Conservation (phyloP, 2,329 filamentous ascomycete genomes). For the Ophiostoma ulmi region DNA sequence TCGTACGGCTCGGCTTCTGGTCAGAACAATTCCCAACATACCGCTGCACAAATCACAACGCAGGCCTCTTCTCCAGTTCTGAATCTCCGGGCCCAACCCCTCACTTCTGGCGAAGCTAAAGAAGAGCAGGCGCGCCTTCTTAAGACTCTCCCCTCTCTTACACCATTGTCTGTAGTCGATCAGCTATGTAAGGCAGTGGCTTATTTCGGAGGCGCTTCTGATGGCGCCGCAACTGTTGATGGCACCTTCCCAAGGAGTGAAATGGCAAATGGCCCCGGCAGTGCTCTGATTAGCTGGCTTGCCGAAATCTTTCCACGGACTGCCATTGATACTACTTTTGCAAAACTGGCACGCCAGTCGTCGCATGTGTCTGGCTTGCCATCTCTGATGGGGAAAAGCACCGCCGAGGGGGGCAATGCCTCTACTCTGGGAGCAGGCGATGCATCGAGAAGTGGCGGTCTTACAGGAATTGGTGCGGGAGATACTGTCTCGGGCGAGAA, state of each 20-base stretch:
- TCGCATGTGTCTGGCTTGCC: slow-evolving; percentile 8
- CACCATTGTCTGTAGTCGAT: slow-evolving; percentile 54
- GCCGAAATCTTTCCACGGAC: slow-evolving; percentile 56
- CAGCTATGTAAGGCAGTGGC: slow-evolving; percentile 58
- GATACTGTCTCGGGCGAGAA: slow-evolving; percentile 32
- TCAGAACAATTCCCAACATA: background rate
- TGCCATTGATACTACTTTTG: slow-evolving; percentile 15
- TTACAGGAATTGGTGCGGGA: background rate
- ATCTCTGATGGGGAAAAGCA: background rate
- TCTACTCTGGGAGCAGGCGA: background rate
- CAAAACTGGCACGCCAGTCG: slow-evolving; percentile 14
- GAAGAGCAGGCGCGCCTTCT: slow-evolving; percentile 56
- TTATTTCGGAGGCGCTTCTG: slow-evolving; percentile 59
- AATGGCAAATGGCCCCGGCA: slow-evolving; percentile 52
- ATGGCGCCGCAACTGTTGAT: slow-evolving; percentile 47
- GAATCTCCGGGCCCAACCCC: slow-evolving; percentile 15
- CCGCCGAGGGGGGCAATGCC: background rate
- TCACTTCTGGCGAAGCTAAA: slow-evolving; percentile 49
- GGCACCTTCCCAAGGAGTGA: slow-evolving; percentile 52
- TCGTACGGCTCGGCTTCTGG: slow-evolving; percentile 18
- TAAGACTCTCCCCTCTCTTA: slow-evolving; percentile 51
- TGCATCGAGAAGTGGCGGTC: background rate
- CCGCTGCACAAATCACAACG: slow-evolving; percentile 16
- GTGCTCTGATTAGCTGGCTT: slow-evolving; percentile 57
- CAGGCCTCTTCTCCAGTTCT: slow-evolving; percentile 21